Percentiles rank a stretch among this genome's conserved stretches.
phyloP scores from a whole-genome alignment of 148 eudicot genomes.

The Heliamphora exappendiculata region DNA sequence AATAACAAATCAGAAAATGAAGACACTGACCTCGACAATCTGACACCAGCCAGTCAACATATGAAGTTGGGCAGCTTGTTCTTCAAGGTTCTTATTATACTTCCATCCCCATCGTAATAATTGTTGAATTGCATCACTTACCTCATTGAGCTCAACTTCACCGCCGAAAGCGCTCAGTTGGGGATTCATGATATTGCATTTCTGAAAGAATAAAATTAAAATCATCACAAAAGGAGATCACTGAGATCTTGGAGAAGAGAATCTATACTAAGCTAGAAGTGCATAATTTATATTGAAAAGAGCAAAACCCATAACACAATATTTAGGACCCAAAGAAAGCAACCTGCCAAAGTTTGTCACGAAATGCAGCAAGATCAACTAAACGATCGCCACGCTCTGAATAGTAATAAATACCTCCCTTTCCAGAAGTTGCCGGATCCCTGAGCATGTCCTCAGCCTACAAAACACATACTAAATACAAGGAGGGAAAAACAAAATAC shows the following conservation, averaged over 20 bases:
- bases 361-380: conserved; percentile 71
- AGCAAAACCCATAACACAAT: neutral
- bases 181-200: conserved; percentile 33
- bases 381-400: conserved; percentile 95
- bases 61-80: conserved; percentile 98
- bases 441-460: conserved; percentile 85
- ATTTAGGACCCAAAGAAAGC: neutral
- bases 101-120: conserved; percentile 95
- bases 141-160: conserved; percentile 76
- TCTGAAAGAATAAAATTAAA: conserved; percentile 22
- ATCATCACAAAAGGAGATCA: conserved; percentile 1
- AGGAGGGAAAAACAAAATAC: neutral
- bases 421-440: conserved; percentile 49
- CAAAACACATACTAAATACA: conserved; percentile 6
- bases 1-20: neutral
- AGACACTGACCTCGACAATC: conserved; percentile 61
- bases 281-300: neutral
- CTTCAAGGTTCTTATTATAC: conserved; percentile 93
- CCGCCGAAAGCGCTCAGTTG: conserved; percentile 55
- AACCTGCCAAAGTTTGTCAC: conserved; percentile 95
- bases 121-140: conserved; percentile 66
- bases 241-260: neutral
- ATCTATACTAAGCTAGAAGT: neutral
- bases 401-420: conserved; percentile 74
- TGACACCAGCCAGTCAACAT: conserved; percentile 97